phyloP scores from a whole-genome alignment of 1,284 basidiomycete genomes.

The Agroathelia rolfsii region DNA sequence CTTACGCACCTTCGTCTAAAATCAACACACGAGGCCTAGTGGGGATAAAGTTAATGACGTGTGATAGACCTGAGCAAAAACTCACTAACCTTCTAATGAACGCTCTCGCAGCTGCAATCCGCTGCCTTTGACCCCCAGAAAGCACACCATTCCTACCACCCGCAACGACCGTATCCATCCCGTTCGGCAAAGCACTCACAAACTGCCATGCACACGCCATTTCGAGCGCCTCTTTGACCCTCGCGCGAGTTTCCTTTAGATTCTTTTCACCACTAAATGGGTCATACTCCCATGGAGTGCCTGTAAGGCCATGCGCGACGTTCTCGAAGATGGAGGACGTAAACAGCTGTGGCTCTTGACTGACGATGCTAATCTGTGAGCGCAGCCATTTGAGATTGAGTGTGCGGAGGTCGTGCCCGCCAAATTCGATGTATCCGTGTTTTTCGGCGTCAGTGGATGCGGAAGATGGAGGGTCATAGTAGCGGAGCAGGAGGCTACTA shows the following conservation, averaged over 20 bases:
- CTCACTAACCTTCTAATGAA: too few relatives aligned
- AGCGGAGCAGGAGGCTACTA: constrained; percentile 48
- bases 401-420: constrained; percentile 46
- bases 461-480: constrained; percentile 59
- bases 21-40: too few relatives aligned
- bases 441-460: too few relatives aligned
- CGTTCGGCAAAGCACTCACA: too few relatives aligned
- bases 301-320: constrained; percentile 61
- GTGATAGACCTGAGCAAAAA: too few relatives aligned
- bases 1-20: too few relatives aligned
- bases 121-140: constrained; percentile 67
- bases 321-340: constrained; percentile 57
- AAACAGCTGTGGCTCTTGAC: constrained; percentile 61
- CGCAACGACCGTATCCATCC: constrained; percentile 63
- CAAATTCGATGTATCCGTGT: constrained; percentile 50
- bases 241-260: too few relatives aligned
- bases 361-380: constrained; percentile 57
- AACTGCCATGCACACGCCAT: too few relatives aligned
- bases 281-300: constrained; percentile 38
- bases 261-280: constrained; percentile 43
- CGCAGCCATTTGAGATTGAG: constrained; percentile 63
- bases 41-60: too few relatives aligned
- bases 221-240: too few relatives aligned
- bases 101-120: constrained; percentile 63
- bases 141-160: constrained; percentile 65